Conservation (phyloP, 805 yeast genomes). For the Sungouiozyma ichnusensis region DNA sequence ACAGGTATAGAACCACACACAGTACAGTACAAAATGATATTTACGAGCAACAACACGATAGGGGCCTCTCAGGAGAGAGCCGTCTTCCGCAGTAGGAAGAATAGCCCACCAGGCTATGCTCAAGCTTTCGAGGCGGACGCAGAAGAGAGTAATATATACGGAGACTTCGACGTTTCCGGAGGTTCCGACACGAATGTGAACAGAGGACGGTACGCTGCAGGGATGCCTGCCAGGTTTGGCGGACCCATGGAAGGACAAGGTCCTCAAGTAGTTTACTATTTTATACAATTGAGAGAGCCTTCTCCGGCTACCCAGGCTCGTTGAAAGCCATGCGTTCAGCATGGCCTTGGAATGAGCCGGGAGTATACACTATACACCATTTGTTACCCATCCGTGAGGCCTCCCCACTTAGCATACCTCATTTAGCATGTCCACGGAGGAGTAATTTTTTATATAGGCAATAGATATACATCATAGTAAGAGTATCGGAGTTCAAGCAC, state of each 20-base stretch:
- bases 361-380: background rate
- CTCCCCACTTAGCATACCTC: background rate
- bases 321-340: too few relatives aligned
- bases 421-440: too few relatives aligned
- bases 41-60: background rate
- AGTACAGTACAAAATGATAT: background rate
- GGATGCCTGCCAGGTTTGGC: background rate
- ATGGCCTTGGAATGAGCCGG: too few relatives aligned
- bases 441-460: too few relatives aligned
- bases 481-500: too few relatives aligned
- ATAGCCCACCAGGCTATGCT: constrained; percentile 3
- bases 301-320: background rate
- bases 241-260: background rate
- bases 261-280: constrained; percentile 11
- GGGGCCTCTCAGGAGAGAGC: background rate
- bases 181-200: background rate
- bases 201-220: background rate
- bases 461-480: too few relatives aligned
- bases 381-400: background rate
- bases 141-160: constrained; percentile 4
- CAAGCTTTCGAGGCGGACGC: background rate
- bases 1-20: too few relatives aligned
- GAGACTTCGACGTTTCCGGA: constrained; percentile 4
- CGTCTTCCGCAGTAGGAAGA: constrained; percentile 6
- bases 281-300: constrained; percentile 6